Base-by-base conservation (phyloP, 139 green algal species). In the Micractinium sp. region DNA sequence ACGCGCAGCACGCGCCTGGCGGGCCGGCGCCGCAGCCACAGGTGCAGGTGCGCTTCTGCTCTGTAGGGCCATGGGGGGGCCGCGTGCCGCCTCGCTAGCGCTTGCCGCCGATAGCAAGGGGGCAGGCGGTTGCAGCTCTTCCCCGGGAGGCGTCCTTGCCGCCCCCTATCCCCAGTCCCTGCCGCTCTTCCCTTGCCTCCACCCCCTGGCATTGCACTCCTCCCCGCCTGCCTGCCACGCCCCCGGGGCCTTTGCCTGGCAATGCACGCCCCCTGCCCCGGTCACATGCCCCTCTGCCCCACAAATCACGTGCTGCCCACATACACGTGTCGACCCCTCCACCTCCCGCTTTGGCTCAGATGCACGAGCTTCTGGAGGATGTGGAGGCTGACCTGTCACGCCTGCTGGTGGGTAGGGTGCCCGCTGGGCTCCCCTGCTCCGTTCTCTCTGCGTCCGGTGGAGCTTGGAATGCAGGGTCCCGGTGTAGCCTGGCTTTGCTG, bases 311-410 rank as follows among this genome's bases (percentile, higher is more conserved):
- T n/a, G n/a, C n/a, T n/a, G n/a, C n/a, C n/a, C n/a, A n/a, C n/a
- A n/a, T n/a, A n/a, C n/a, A n/a, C n/a, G n/a, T n/a, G n/a, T n/a
- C n/a, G n/a, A n/a, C n/a, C n/a, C n/a, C n/a, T n/a, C n/a, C n/a
- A n/a, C n/a, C n/a, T n/a, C n/a, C n/a, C n/a, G n/a, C 47, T 56
- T 56, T 56, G 7, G 7, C 47, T 9, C 71, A 77, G 71, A 77
- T 77, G 71, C 31, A 77, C 12, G 71, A 77, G 71, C 71, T 77
- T n/a, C 31, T 77, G 71, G 31, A 77, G 71, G 71, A 77, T 77
- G 71, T 38, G 71, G 71, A 77, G 71, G 71, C 71, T 33, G 71
- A 77, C 71, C 71, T 77, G 31, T 38, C 71, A 1, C 71, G 71
- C 71, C 71, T 77, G 31, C 71, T 38, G 71, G 71, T 33, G 9